phyloP scores from a whole-genome alignment of 768 basidiomycete genomes.

The Tylopilus subfusipes region DNA sequence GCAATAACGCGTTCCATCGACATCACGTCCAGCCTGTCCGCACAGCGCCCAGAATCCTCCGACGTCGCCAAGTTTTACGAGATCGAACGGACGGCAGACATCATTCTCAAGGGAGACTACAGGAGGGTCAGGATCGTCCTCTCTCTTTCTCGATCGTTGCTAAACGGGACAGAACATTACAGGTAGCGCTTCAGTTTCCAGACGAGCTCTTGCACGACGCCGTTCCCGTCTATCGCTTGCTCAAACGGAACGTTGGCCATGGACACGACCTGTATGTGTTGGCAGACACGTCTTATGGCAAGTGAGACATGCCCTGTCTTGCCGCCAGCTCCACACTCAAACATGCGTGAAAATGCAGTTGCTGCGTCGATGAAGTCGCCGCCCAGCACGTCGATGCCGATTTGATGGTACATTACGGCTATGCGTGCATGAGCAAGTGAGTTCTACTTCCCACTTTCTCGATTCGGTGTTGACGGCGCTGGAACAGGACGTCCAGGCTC shows the following conservation, averaged over 20 bases:
- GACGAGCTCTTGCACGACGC: constrained; percentile 88
- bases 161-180: background rate
- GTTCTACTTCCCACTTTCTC: constrained; percentile 26
- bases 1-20: constrained; percentile 57
- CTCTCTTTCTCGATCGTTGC: background rate
- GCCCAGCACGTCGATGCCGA: constrained; percentile 93
- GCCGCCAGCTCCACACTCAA: background rate
- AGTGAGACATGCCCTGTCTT: constrained; percentile 41
- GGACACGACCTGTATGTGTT: constrained; percentile 75
- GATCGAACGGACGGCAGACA: constrained; percentile 58
- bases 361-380: constrained; percentile 95
- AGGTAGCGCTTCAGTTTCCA: constrained; percentile 94
- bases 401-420: constrained; percentile 90
- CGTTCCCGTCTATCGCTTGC: constrained; percentile 71
- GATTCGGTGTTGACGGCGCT: background rate
- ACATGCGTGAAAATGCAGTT: constrained; percentile 39
- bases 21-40: constrained; percentile 39
- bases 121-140: constrained; percentile 52
- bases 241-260: constrained; percentile 49
- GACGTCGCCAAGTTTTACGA: constrained; percentile 71
- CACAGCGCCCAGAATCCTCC: constrained; percentile 24
- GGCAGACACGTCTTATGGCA: constrained; percentile 98
- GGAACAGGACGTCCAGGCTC: constrained; percentile 71
- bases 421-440: constrained; percentile 92
- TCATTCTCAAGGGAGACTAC: constrained; percentile 60